phyloP scores from a whole-genome alignment of 768 basidiomycete genomes.

The Hericium coralloides region DNA sequence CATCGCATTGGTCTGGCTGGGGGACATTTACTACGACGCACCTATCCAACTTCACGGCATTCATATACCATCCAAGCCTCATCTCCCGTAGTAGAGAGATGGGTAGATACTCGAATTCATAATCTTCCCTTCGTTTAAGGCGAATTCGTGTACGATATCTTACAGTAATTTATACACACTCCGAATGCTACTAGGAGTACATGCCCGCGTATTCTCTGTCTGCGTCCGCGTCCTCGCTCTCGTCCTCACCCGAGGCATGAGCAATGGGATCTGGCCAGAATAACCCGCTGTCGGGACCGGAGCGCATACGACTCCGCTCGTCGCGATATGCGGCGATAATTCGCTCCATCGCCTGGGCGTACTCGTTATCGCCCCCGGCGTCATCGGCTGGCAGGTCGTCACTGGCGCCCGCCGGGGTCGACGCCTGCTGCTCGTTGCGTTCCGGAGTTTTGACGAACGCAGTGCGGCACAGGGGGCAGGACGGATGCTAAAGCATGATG shows the following conservation, averaged over 20 bases:
- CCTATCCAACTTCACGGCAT: not conserved
- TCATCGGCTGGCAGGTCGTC: not conserved
- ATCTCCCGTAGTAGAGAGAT: not conserved
- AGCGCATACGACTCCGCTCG: not conserved
- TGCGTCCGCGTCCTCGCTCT: slow-evolving; percentile 4
- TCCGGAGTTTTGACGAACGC: slow-evolving; percentile 24
- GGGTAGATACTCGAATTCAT: not conserved
- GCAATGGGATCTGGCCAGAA: not conserved
- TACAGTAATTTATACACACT: not conserved
- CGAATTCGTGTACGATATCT: slow-evolving; percentile 3
- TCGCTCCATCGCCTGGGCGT: slow-evolving; percentile 2
- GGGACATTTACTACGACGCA: slow-evolving; percentile 3
- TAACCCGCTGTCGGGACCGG: not conserved
- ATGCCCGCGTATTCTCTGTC: not conserved
- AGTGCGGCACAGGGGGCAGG: slow-evolving; percentile 60
- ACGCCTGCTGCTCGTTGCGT: not conserved
- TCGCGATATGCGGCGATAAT: slow-evolving; percentile 2
- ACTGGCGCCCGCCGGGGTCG: not conserved
- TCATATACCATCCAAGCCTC: not conserved
- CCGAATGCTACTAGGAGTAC: slow-evolving; percentile 6
- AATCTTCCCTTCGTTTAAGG: not conserved
- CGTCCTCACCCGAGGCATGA: slow-evolving; percentile 11
- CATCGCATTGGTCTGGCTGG: not conserved
- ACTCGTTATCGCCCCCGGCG: not conserved
- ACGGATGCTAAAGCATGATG: slow-evolving; percentile 37